phyloP scores from a whole-genome alignment of 306 rosid species.

The Quillaja saponaria region DNA sequence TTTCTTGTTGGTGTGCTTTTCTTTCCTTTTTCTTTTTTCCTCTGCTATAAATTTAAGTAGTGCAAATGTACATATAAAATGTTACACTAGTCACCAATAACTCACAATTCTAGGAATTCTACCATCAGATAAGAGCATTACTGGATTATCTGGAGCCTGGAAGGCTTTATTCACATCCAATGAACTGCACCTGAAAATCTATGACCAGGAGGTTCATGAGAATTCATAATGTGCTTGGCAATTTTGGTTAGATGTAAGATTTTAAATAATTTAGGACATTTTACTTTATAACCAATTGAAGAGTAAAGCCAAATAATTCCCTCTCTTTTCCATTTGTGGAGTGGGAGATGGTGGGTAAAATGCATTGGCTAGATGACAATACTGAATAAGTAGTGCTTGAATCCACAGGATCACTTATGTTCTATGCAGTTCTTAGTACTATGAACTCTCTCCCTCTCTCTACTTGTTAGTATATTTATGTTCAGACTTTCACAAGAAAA shows the following conservation, averaged over 20 bases:
- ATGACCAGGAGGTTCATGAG: neutral
- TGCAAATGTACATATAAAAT: neutral
- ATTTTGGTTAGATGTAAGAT: neutral
- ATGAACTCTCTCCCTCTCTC: too few relatives aligned
- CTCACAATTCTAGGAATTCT: conserved; percentile 1
- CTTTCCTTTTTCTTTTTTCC: neutral
- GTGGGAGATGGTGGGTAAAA: too few relatives aligned
- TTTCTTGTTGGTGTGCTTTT: neutral
- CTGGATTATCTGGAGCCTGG: too few relatives aligned
- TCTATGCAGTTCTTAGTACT: conserved; percentile 18
- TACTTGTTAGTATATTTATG: neutral
- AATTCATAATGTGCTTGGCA: too few relatives aligned
- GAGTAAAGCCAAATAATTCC: conserved; percentile 3
- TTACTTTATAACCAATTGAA: conserved; percentile 6
- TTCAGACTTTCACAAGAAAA: neutral
- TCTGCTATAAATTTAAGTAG: neutral
- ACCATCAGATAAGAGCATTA: conserved; percentile 16
- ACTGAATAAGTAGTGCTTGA: too few relatives aligned
- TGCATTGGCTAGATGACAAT: too few relatives aligned
- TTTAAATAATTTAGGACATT: neutral
- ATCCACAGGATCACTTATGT: neutral
- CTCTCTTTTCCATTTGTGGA: too few relatives aligned
- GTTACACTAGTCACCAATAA: neutral
- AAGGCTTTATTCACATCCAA: too few relatives aligned
- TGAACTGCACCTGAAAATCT: neutral